Evolutionary conservation across 768 basidiomycete species (phyloP).

Genomic region (Collybia sp.): DNA sequence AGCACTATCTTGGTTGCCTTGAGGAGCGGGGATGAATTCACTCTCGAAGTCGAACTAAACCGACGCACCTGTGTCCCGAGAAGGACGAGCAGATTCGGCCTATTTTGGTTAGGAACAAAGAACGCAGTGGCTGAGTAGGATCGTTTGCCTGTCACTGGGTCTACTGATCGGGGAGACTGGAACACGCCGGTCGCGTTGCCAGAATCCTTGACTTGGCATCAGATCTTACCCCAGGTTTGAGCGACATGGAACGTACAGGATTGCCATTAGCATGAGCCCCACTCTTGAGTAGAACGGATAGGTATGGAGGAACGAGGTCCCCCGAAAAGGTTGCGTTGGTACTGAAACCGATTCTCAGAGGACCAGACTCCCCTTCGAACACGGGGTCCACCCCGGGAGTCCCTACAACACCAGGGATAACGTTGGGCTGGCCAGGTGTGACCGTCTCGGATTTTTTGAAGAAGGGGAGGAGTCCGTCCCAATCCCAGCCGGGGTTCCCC

Average conservation of each 20-base stretch:
- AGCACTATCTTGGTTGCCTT: not conserved
- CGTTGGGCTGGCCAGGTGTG: not conserved
- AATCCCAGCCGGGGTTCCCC: not conserved
- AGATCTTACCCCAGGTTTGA: not conserved
- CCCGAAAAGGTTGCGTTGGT: not conserved
- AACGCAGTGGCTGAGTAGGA: constrained; percentile 21
- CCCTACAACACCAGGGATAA: not conserved
- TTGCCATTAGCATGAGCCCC: not conserved
- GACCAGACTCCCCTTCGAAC: not conserved
- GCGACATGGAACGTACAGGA: not conserved
- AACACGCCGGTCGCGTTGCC: not conserved
- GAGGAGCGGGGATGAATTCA: too few species aligned
- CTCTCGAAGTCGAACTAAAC: too few species aligned
- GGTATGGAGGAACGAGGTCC: not conserved
- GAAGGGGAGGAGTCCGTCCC: not conserved
- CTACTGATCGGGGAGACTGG: constrained; percentile 11
- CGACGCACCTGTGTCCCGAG: constrained; percentile 1
- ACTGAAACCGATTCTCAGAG: not conserved
- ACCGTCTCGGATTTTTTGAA: not conserved
- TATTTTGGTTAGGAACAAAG: constrained; percentile 17
- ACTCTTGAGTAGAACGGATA: not conserved
- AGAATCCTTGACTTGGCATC: not conserved
- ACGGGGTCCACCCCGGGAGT: too few species aligned
- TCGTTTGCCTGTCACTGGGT: constrained; percentile 16
- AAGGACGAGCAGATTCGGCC: constrained; percentile 23